Conservation (phyloP, 306 rosid species). For the Pyrus pyrifolia region DNA sequence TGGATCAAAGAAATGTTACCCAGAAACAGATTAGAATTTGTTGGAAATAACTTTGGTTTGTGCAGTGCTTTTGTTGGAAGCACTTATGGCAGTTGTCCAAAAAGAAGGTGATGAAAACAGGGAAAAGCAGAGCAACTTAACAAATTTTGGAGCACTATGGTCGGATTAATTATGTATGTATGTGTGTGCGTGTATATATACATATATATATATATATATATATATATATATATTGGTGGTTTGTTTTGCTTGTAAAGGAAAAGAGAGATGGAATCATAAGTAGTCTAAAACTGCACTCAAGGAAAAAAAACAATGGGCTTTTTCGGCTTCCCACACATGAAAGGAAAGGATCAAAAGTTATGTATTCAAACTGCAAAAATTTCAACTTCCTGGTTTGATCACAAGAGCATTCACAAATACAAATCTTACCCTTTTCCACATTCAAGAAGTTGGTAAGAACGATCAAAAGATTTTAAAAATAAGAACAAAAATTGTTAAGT, state of each 20-base stretch:
- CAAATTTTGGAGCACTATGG: conserved; percentile 50
- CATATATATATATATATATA: too few species aligned
- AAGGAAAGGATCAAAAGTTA: conserved; percentile 66
- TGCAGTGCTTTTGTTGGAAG: conserved; percentile 32
- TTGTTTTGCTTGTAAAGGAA: conserved; percentile 16
- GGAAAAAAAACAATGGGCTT: conserved; percentile 29
- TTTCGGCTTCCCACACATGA: conserved; percentile 71
- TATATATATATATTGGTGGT: conserved; percentile 31
- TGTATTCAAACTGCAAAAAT: conserved; percentile 26
- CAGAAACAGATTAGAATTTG: conserved; percentile 10
- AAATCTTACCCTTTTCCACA: conserved; percentile 16
- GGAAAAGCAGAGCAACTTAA: conserved; percentile 33
- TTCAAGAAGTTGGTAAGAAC: background rate
- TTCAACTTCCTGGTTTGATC: conserved; percentile 18
- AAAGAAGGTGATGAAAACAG: conserved; percentile 39
- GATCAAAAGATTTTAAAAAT: conserved; percentile 8
- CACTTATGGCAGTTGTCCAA: conserved; percentile 24
- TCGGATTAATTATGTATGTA: conserved; percentile 20
- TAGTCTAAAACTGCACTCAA: conserved; percentile 45
- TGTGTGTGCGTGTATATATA: too few species aligned
- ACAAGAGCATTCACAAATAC: conserved; percentile 12
- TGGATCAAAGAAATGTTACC: background rate
- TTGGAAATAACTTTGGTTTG: conserved; percentile 3
- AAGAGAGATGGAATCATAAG: conserved; percentile 29
- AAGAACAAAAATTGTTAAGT: background rate